Conservation (phyloP, 2,329 filamentous ascomycete genomes). For the Trichophyton schoenleinii region DNA sequence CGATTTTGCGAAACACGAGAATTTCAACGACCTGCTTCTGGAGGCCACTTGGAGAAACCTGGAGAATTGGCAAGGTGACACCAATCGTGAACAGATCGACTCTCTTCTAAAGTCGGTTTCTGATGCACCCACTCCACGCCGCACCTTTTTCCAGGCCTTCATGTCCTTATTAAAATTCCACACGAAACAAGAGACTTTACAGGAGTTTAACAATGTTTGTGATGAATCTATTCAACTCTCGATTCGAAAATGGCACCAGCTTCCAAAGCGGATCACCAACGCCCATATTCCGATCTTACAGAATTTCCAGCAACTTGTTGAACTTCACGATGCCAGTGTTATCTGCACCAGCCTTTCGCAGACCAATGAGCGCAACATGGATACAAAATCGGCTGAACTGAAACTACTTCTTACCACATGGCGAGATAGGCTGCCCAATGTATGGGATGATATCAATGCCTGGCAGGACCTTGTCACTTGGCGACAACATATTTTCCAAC, state of each 20-base stretch:
- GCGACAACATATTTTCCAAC: constrained; percentile 95
- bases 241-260: constrained; percentile 96
- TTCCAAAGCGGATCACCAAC: constrained; percentile 86
- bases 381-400: constrained; percentile 87
- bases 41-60: constrained; percentile 93
- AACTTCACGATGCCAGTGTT: constrained; percentile 92
- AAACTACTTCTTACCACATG: constrained; percentile 89
- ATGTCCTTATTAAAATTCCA: constrained; percentile 93
- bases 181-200: constrained; percentile 65
- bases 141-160: constrained; percentile 97
- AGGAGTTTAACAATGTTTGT: constrained; percentile 78
- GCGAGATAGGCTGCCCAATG: constrained; percentile 89
- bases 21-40: constrained; percentile 87
- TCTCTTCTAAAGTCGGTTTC: constrained; percentile 93
- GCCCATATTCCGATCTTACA: constrained; percentile 90
- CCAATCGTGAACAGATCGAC: constrained; percentile 80
- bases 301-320: constrained; percentile 95
- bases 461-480: constrained; percentile 99
- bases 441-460: constrained; percentile 98
- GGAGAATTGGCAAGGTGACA: constrained; percentile 82
- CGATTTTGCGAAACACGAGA: constrained; percentile 97
- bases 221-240: constrained; percentile 96
- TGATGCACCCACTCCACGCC: constrained; percentile 85
- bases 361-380: constrained; percentile 74
- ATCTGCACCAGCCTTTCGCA: constrained; percentile 83